Conservation (phyloP, 805 yeast species). For the Candida chilensis region DNA sequence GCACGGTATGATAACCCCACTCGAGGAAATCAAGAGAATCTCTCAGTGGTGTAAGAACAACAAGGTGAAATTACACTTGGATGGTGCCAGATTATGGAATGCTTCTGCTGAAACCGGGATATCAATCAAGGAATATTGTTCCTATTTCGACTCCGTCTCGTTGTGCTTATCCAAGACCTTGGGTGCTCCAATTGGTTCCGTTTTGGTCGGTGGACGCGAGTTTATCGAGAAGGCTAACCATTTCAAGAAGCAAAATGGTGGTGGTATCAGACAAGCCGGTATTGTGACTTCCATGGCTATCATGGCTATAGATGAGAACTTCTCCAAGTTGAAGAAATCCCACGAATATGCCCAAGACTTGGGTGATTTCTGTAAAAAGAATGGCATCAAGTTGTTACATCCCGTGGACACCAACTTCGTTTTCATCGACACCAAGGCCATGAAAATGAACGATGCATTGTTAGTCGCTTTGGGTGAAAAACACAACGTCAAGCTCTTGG, state of each 20-base stretch:
- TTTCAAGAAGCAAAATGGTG: conserved; percentile 32
- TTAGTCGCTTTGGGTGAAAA: conserved; percentile 16
- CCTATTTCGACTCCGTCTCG: conserved; percentile 28
- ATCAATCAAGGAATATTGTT: conserved; percentile 21
- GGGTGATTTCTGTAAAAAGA: conserved; percentile 18
- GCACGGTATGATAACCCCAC: conserved; percentile 28
- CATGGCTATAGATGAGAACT: conserved; percentile 25
- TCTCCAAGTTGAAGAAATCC: conserved; percentile 15
- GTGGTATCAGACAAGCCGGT: conserved; percentile 33
- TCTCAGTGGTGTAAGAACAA: conserved; percentile 17
- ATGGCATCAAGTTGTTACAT: conserved; percentile 19
- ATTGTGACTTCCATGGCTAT: conserved; percentile 26
- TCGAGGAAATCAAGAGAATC: conserved; percentile 23
- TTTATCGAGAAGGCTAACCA: conserved; percentile 28
- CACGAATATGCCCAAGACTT: conserved; percentile 23
- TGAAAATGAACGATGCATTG: conserved; percentile 17
- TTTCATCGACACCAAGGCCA: conserved; percentile 21
- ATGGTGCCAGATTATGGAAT: conserved; percentile 34
- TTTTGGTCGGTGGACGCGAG: conserved; percentile 18
- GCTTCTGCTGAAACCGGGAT: conserved; percentile 29
- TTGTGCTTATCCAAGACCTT: conserved; percentile 28
- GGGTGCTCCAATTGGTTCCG: conserved; percentile 34
- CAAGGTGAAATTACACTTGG: conserved; percentile 22
- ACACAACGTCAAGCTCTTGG: conserved; percentile 18
- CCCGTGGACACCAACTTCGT: conserved; percentile 31